These are phyloP conservation scores for Brasenia schreberi DNA, from an alignment of 164 flowering plant genomes.

Conservation along the genomic window DNA sequence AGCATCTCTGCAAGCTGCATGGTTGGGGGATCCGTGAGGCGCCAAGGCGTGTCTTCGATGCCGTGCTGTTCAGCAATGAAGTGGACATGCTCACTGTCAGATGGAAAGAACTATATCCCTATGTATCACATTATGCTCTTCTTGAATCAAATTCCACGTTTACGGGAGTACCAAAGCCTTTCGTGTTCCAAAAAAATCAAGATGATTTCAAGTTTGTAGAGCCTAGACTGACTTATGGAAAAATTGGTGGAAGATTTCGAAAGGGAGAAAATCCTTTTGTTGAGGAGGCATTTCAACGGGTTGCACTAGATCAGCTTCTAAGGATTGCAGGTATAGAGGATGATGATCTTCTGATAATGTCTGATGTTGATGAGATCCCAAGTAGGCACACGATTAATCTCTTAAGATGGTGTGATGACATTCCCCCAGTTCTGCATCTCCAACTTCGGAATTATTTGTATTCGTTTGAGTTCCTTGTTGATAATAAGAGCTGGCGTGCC, in stretches of 20 bases:
- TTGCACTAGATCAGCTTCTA: slow-evolving; percentile 73
- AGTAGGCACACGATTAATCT: slow-evolving; percentile 77
- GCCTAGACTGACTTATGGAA: slow-evolving; percentile 66
- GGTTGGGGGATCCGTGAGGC: slow-evolving; percentile 82
- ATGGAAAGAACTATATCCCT: slow-evolving; percentile 82
- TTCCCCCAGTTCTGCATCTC: slow-evolving; percentile 68
- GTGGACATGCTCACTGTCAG: slow-evolving; percentile 62
- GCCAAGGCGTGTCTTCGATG: slow-evolving; percentile 86
- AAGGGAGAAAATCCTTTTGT: slow-evolving; percentile 81
- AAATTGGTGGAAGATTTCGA: slow-evolving; percentile 59
- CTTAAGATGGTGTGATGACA: slow-evolving; percentile 87
- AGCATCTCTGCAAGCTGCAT: slow-evolving; percentile 71
- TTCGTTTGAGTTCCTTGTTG: slow-evolving; percentile 65
- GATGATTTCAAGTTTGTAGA: slow-evolving; percentile 50
- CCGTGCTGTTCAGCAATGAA: slow-evolving; percentile 81
- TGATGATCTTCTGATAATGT: slow-evolving; percentile 85
- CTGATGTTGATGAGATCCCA: slow-evolving; percentile 94
- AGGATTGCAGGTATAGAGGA: slow-evolving; percentile 72
- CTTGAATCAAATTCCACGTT: slow-evolving; percentile 92
- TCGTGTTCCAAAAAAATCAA: slow-evolving; percentile 37
- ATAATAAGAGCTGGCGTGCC: slow-evolving; percentile 81
- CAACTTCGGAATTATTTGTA: slow-evolving; percentile 64
- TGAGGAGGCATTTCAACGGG: slow-evolving; percentile 85
- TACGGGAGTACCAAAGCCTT: slow-evolving; percentile 57
- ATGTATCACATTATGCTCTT: slow-evolving; percentile 65